Evolutionary conservation across 352 stramenopile species (phyloP).

Genomic region (Phytophthora uliginosa): DNA sequence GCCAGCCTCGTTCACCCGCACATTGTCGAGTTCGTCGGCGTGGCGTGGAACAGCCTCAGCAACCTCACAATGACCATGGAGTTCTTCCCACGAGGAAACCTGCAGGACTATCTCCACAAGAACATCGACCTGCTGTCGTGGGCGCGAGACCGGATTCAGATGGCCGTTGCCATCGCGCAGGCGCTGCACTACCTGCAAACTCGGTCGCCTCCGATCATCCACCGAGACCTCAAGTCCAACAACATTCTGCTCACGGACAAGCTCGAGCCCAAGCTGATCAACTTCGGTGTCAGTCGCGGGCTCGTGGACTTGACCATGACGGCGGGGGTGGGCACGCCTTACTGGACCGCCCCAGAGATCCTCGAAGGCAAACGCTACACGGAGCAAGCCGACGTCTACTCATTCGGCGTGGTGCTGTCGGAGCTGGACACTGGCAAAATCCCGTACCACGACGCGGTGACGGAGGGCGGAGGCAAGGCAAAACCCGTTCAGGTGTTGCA

Average conservation of each 20-base stretch:
- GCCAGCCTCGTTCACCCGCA: conserved; percentile 58
- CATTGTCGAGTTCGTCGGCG: conserved; percentile 57
- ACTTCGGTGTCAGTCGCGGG: conserved; percentile 79
- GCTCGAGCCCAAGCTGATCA: conserved; percentile 77
- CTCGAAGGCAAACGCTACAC: conserved; percentile 60
- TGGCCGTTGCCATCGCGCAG: conserved; percentile 54
- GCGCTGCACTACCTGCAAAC: conserved; percentile 47
- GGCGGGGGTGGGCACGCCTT: conserved; percentile 80
- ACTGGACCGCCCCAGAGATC: conserved; percentile 86
- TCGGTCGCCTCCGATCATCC: conserved; percentile 36
- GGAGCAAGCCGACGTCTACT: conserved; percentile 71
- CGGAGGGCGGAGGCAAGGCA: conserved; percentile 1
- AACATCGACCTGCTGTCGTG: conserved; percentile 41
- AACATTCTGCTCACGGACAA: conserved; percentile 82
- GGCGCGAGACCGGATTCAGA: conserved; percentile 45
- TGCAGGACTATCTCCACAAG: conserved; percentile 32
- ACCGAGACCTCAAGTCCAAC: conserved; percentile 41
- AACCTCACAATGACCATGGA: conserved; percentile 49
- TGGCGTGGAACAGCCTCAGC: conserved; percentile 58
- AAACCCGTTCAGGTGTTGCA: conserved; percentile 51
- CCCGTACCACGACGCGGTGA: conserved; percentile 33
- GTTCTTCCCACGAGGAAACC: conserved; percentile 28
- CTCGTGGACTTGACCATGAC: conserved; percentile 41
- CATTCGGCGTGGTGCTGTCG: conserved; percentile 64
- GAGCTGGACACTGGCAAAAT: conserved; percentile 46